Percentiles rank a stretch among this genome's conserved stretches.
These are phyloP conservation scores for Asclepias syriaca DNA, from an alignment of 257 asterid species.

Conservation along the genomic window DNA sequence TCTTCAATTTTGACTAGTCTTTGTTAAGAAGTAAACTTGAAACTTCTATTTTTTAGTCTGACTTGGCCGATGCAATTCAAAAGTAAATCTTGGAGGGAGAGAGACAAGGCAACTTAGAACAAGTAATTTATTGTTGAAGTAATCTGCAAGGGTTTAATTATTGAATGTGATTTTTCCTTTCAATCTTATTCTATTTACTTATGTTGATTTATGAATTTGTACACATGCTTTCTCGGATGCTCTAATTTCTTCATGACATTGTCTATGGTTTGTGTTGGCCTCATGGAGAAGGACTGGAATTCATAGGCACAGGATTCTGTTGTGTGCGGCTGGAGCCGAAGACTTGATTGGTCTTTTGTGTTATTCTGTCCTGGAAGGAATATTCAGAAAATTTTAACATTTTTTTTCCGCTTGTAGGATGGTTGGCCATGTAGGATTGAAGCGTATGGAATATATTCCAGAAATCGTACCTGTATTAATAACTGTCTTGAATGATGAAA, in stretches of 20 bases:
- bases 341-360: conserved; percentile 1
- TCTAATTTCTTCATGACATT: not conserved
- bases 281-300: not conserved
- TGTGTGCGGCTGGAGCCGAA: not conserved
- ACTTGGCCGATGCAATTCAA: not conserved
- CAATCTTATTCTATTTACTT: too few relatives aligned
- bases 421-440: conserved; percentile 73
- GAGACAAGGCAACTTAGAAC: not conserved
- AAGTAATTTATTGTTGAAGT: not conserved
- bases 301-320: not conserved
- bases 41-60: not conserved
- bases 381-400: not conserved
- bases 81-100: not conserved
- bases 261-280: not conserved
- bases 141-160: not conserved
- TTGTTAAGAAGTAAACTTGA: not conserved
- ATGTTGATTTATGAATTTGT: not conserved
- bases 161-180: not conserved
- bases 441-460: conserved; percentile 66
- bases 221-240: not conserved
- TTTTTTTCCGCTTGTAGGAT: conserved; percentile 43
- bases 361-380: not conserved
- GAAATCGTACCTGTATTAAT: conserved; percentile 72
- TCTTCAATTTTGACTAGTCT: not conserved
- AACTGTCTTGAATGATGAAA: conserved; percentile 62